Conservation (phyloP, 768 basidiomycete genomes). For the Sporobolomyces phaffii region DNA sequence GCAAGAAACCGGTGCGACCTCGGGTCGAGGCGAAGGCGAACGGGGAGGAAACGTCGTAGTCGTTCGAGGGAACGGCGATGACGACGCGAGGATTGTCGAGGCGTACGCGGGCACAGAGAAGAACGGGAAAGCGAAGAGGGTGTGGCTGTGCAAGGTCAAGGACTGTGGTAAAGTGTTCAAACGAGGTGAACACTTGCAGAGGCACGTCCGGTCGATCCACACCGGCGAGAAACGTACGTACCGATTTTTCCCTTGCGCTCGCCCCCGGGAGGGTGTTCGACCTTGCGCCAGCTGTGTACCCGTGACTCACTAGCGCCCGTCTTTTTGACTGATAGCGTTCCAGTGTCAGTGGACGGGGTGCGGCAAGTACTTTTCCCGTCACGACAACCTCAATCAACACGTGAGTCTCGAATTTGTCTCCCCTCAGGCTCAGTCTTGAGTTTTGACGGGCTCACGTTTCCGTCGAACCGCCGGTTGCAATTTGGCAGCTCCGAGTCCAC, state of each 20-base stretch:
- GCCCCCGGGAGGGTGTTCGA: neutral
- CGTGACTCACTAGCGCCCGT: too few species aligned
- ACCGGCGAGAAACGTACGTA: constrained; percentile 84
- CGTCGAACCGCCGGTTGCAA: too few species aligned
- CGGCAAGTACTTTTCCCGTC: constrained; percentile 68
- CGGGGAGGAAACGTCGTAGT: neutral
- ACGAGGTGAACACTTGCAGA: constrained; percentile 80
- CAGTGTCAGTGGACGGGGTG: constrained; percentile 63
- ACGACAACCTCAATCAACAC: constrained; percentile 75
- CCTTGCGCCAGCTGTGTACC: too few species aligned
- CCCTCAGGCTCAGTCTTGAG: too few species aligned
- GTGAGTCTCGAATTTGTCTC: neutral
- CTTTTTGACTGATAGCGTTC: constrained; percentile 53
- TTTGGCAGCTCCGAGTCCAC: constrained; percentile 30
- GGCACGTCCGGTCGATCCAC: constrained; percentile 81
- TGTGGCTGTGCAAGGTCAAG: constrained; percentile 51
- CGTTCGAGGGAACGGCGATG: constrained; percentile 10
- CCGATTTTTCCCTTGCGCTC: constrained; percentile 24
- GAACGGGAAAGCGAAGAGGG: constrained; percentile 36
- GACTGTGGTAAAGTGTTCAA: constrained; percentile 85
- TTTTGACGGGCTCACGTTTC: neutral
- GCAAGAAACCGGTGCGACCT: neutral
- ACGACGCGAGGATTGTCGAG: neutral
- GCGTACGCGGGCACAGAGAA: constrained; percentile 20
- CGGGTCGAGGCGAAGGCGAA: too few species aligned